Evolutionary conservation across 495 filamentous ascomycete species (phyloP), one percentile per base, ranked within the genome.

Genomic region (Penicillium argentinense): DNA sequence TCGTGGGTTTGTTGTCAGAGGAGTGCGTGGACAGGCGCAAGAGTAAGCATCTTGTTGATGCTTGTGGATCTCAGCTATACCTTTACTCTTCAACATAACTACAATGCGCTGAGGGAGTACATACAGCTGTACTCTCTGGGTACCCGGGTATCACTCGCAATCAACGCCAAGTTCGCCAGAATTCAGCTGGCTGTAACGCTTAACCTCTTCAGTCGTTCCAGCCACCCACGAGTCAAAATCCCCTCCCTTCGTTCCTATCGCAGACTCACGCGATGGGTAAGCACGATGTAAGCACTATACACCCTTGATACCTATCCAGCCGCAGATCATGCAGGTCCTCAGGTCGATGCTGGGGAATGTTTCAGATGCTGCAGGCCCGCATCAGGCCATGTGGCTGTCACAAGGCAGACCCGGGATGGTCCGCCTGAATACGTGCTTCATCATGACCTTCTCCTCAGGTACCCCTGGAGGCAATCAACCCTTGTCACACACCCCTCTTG

Each of bases 341-440:
- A 13, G 14, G 14, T n/a, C 14, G 28, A 32, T 26, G 38, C 16
- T 21, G 34, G 8, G 26, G 14, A 34, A 36, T 33, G 48, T 51
- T 45, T 51, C 48, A 39, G 34, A 43, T 8, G 14, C 9, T 32
- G 21, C 36, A 27, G 28, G n/a, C 42, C 21, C 27, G n/a, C 26
- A 45, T 51, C 48, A 39, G 34, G 41, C 47, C 41, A 51, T 45
- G 48, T 45, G 48, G 40, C 26, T 43, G 39, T 42, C 23, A 40
- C 48, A 51, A 51, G 41, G 48, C 48, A 41, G 27, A 34, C 33
- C 38, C 1, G 19, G 25, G n/a, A 42, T 9, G 16, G 12, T 34
- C 40, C 42, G 32, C 47, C 30, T 44, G 33, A 36, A 22, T 11
- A 18, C 9, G 7, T 9, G 9, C 16, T 21, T 11, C 17, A 33